Conservation (phyloP, 2,329 filamentous ascomycete genomes). For the Arthroderma sp. region DNA sequence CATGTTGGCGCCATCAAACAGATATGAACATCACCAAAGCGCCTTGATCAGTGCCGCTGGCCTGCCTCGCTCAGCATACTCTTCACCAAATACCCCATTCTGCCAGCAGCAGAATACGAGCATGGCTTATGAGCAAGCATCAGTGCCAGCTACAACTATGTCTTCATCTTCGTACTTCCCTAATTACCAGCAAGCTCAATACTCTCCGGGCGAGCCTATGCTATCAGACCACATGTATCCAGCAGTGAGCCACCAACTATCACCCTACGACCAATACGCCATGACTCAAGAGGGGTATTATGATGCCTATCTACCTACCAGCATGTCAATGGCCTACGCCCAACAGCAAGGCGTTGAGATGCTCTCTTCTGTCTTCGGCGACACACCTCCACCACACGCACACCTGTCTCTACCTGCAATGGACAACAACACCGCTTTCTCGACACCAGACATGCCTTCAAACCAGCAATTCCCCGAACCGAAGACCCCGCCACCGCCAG, state of each 20-base stretch:
- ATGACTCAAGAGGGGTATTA: neutral
- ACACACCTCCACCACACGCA: neutral
- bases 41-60: slow-evolving; percentile 1
- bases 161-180: neutral
- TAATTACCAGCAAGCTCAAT: neutral
- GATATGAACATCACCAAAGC: neutral
- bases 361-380: neutral
- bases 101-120: neutral
- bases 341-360: neutral
- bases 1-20: neutral
- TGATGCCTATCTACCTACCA: neutral
- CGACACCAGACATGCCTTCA: slow-evolving; percentile 31
- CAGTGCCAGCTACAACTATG: neutral
- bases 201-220: neutral
- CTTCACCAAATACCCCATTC: neutral
- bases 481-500: slow-evolving; percentile 12
- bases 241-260: neutral
- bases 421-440: slow-evolving; percentile 20
- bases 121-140: neutral
- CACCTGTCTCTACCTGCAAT: neutral
- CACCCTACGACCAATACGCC: neutral
- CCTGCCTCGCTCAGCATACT: neutral
- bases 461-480: slow-evolving; percentile 25
- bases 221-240: neutral
- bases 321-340: neutral